Evolutionary conservation across 202 grass and related monocot species (phyloP), one percentile per base, ranked within the genome.

Genomic region (Carex arenaria): DNA sequence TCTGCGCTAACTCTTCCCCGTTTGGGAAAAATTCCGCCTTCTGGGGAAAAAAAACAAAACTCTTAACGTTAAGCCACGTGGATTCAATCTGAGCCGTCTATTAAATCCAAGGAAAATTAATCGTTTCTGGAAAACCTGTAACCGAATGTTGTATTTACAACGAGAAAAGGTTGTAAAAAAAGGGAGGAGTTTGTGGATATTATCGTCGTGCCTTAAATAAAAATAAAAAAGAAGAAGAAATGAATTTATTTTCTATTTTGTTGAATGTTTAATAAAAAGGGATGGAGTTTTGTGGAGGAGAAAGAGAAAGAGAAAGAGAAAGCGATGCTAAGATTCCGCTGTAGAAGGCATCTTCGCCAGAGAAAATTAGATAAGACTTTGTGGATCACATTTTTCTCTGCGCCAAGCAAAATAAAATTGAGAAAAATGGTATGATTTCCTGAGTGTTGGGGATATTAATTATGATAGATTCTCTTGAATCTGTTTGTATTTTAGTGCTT

Each of bases 291-390:
- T 82, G 89, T 91, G 90, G 87, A 87, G 23, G 26, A 26, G 26
- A 26, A 26, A 26, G 26, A 26, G 26, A n/a, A n/a, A n/a, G 88
- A 85, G 93, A 86, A 90, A 83, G 61, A 69, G 75, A 36, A 83
- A 89, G 83, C 74, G 83, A 89, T 93, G 85, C 87, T 82, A 55
- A 81, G 83, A 90, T 85, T 91, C 83, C 85, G 72, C 61, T 65
- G 63, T 67, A 81, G 72, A 67, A 71, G 63, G 43, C 72, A 87
- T 71, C 56, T 66, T 15, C 10, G n/a, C 87, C 91, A 81, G 87
- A 90, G 81, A 84, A 91, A 67, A 88, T 90, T 90, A 95, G 91
- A 96, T 93, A 96, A 90, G 28, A 88, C 78, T 86, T 85, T 79
- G 17, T 38, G 76, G 84, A 86, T 72, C 75, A 70, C 18, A 80